phyloP scores from a whole-genome alignment of 1,139 yeast species.

The Sugiyamaella castrensis region DNA sequence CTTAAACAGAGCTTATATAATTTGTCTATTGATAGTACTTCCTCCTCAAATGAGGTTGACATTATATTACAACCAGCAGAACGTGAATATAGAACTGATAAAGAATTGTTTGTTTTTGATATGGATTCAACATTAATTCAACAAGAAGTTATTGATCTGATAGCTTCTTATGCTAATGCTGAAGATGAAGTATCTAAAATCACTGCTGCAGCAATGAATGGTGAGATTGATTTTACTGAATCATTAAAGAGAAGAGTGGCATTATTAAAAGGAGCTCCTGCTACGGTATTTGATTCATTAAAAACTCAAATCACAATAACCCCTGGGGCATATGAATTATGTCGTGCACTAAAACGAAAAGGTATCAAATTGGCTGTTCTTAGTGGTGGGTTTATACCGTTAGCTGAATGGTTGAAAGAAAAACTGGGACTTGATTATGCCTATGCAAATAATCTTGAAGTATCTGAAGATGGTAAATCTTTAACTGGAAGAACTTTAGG shows the following conservation, averaged over 20 bases:
- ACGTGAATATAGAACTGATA: conserved; percentile 35
- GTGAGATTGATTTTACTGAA: conserved; percentile 87
- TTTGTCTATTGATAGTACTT: conserved; percentile 19
- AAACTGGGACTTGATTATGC: conserved; percentile 79
- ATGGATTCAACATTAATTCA: conserved; percentile 97
- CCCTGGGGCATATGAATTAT: conserved; percentile 74
- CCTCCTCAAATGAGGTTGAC: conserved; percentile 36
- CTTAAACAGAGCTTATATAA: conserved; percentile 24
- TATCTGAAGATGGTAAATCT: conserved; percentile 43
- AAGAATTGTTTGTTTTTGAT: conserved; percentile 80
- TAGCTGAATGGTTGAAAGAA: conserved; percentile 72
- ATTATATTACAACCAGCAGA: conserved; percentile 46
- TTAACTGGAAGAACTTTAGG: conserved; percentile 63
- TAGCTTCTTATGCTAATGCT: conserved; percentile 83
- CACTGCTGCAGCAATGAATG: conserved; percentile 96
- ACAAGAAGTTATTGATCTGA: conserved; percentile 94
- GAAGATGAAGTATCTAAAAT: conserved; percentile 74
- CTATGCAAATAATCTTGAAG: conserved; percentile 68
- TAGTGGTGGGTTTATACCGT: conserved; percentile 91
- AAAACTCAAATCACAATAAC: conserved; percentile 69
- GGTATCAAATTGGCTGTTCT: conserved; percentile 81
- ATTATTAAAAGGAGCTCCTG: conserved; percentile 74
- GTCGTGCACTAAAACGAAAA: conserved; percentile 54
- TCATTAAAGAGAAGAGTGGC: conserved; percentile 73
- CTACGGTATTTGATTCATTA: conserved; percentile 77